A percentile compares a stretch with the other conserved stretches of the same genome.
phyloP scores from a whole-genome alignment of 441 rosid genomes.

The Breynia disticha region DNA sequence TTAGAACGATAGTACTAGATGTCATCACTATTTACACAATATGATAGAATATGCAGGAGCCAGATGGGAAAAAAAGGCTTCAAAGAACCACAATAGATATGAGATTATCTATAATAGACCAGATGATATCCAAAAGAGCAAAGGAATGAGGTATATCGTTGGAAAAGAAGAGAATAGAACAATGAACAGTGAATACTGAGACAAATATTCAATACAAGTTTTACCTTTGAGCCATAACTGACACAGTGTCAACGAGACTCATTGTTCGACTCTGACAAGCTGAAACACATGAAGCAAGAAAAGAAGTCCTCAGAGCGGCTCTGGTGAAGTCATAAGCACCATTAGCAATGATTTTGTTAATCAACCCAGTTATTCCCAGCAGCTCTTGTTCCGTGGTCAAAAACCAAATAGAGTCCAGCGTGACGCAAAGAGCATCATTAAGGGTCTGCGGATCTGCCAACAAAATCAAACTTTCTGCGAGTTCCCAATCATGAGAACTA shows the following conservation, averaged over 20 bases:
- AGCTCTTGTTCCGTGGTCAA: slow-evolving; percentile 60
- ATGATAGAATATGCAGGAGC: too few relatives aligned
- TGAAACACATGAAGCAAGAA: slow-evolving; percentile 91
- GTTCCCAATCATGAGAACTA: slow-evolving; percentile 83
- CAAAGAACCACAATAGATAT: too few relatives aligned
- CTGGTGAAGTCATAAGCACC: slow-evolving; percentile 95
- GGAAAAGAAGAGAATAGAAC: too few relatives aligned
- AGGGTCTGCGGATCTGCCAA: slow-evolving; percentile 71
- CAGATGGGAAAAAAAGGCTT: too few relatives aligned
- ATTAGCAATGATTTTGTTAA: slow-evolving; percentile 54
- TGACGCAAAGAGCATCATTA: slow-evolving; percentile 78
- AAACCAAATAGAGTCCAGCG: slow-evolving; percentile 93
- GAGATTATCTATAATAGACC: too few relatives aligned
- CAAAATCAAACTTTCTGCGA: slow-evolving; percentile 52
- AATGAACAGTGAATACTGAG: too few relatives aligned
- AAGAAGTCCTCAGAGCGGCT: slow-evolving; percentile 90
- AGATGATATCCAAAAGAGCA: too few relatives aligned
- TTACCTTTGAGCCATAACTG: slow-evolving; percentile 92
- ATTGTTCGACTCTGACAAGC: slow-evolving; percentile 86
- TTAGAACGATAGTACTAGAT: too few relatives aligned
- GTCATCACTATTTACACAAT: too few relatives aligned
- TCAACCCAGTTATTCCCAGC: slow-evolving; percentile 55
- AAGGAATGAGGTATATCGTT: too few relatives aligned
- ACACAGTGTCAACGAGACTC: slow-evolving; percentile 81
- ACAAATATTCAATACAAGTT: background rate